Conservation (phyloP, 768 basidiomycete genomes). For the Agrocybe praecox region DNA sequence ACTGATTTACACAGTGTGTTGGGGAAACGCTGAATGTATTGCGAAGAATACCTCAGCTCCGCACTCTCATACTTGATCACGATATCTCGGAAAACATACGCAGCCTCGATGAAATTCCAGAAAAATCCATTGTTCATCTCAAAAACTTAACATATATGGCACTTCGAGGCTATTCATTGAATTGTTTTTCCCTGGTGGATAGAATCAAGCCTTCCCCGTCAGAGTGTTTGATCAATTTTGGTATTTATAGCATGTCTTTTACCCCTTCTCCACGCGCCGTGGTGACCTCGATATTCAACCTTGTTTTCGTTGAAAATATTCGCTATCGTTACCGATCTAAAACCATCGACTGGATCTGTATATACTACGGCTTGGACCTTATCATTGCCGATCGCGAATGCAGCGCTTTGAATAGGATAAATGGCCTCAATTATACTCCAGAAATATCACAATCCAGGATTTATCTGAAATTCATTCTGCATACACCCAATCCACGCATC, state of each 20-base stretch:
- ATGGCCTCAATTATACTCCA: not conserved
- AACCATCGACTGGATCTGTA: not conserved
- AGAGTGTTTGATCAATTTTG: not conserved
- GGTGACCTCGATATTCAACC: not conserved
- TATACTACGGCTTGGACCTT: not conserved
- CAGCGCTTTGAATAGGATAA: too few relatives aligned
- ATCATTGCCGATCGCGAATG: not conserved
- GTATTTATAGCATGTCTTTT: not conserved
- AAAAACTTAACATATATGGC: not conserved
- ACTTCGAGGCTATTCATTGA: not conserved
- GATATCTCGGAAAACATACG: not conserved
- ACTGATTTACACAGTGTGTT: not conserved
- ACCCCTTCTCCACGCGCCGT: not conserved
- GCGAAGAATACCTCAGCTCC: not conserved
- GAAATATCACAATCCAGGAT: not conserved
- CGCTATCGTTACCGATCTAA: not conserved
- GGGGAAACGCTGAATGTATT: not conserved
- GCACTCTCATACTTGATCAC: not conserved
- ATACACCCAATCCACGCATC: not conserved
- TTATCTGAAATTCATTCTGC: not conserved
- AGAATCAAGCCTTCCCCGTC: not conserved
- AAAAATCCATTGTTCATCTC: not conserved
- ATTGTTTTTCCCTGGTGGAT: not conserved
- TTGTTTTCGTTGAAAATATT: not conserved
- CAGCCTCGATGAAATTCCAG: not conserved